phyloP scores from a whole-genome alignment of 257 asterid genomes.

The Jasminum sambac region DNA sequence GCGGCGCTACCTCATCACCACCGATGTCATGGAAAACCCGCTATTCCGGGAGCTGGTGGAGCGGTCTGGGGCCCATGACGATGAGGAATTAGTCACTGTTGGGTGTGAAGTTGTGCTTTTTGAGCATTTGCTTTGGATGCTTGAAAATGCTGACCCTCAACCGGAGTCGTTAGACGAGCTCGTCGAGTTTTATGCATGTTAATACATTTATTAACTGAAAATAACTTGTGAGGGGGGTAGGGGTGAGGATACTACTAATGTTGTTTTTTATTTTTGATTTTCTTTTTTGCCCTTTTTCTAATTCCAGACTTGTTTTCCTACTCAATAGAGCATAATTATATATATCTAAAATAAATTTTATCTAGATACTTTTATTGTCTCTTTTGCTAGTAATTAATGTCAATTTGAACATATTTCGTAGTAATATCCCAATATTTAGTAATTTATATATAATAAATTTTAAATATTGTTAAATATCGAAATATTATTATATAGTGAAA shows the following conservation, averaged over 20 bases:
- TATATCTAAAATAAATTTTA: too few species aligned
- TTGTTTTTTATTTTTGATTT: too few species aligned
- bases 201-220: constrained; percentile 19
- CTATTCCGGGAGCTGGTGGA: constrained; percentile 81
- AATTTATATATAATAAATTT: too few species aligned
- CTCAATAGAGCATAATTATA: too few species aligned
- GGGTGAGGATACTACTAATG: constrained; percentile 6
- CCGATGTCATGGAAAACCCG: constrained; percentile 80
- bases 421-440: too few species aligned
- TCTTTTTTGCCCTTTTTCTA: constrained; percentile 10
- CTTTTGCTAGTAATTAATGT: too few species aligned
- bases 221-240: neutral
- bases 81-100: constrained; percentile 43
- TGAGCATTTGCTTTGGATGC: constrained; percentile 90
- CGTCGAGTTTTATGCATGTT: constrained; percentile 70
- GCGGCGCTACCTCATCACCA: constrained; percentile 70
- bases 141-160: constrained; percentile 81
- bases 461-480: too few species aligned
- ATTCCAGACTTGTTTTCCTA: constrained; percentile 2
- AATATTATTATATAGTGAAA: too few species aligned
- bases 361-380: too few species aligned
- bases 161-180: constrained; percentile 81
- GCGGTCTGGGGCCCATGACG: constrained; percentile 31
- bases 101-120: constrained; percentile 91
- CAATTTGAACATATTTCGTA: too few species aligned